Evolutionary conservation across 495 filamentous ascomycete genomes (phyloP).

Genomic region (Penicillium alfredii): DNA sequence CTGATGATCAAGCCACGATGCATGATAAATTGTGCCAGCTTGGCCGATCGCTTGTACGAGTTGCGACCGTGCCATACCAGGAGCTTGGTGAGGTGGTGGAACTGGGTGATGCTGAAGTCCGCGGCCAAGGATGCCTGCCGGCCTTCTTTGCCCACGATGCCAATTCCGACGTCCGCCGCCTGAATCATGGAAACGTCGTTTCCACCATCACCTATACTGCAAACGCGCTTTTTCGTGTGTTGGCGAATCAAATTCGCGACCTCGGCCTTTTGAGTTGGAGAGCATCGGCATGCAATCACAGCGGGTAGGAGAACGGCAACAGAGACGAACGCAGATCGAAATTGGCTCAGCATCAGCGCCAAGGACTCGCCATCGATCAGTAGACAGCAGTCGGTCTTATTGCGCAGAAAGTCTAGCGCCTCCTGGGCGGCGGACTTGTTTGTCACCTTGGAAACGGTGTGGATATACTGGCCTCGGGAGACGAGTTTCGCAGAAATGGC

Average conservation of each 20-base stretch:
- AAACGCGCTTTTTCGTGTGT: constrained; percentile 87
- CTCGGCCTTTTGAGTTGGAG: constrained; percentile 95
- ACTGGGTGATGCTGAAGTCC: constrained; percentile 92
- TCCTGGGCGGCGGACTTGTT: constrained; percentile 63
- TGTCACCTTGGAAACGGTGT: constrained; percentile 75
- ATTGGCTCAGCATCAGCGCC: constrained; percentile 72
- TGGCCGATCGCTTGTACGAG: constrained; percentile 91
- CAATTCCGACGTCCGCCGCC: constrained; percentile 94
- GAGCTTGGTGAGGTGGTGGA: constrained; percentile 92
- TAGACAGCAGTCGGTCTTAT: constrained; percentile 80
- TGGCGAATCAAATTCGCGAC: constrained; percentile 85
- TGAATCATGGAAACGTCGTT: constrained; percentile 99
- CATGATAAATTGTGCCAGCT: constrained; percentile 97
- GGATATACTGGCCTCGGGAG: constrained; percentile 90
- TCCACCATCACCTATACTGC: constrained; percentile 94
- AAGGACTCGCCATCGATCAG: constrained; percentile 94
- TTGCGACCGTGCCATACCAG: constrained; percentile 98
- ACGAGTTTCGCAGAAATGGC: constrained; percentile 92
- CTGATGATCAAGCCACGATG: constrained; percentile 92
- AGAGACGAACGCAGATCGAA: constrained; percentile 77
- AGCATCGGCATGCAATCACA: constrained; percentile 95
- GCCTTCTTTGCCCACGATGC: constrained; percentile 97
- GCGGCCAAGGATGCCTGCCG: constrained; percentile 90
- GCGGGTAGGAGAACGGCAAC: constrained; percentile 82
- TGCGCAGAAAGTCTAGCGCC: constrained; percentile 78